Base-by-base conservation (phyloP, 202 grass and related monocot species). In the Schoenoplectus triqueter region DNA sequence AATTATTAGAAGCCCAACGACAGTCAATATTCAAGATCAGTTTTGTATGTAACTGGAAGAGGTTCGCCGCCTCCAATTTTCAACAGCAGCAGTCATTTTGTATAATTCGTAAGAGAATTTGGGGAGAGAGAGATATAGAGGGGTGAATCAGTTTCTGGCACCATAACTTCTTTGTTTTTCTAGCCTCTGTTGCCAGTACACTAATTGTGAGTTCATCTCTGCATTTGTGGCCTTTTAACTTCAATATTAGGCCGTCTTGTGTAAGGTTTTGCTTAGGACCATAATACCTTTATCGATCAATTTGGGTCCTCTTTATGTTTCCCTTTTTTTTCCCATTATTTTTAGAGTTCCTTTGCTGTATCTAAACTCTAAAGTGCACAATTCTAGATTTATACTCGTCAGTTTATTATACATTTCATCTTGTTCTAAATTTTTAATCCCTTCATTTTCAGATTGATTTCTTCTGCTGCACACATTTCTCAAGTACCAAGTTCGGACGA, bases 401-500 rank as follows among this genome's bases (percentile, higher is more conserved):
- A n/a, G 13, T 31, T 31, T 31, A 31, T 31, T 31, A 31, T 31
- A 75, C 49, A 41, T 31, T 31, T 31, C 31, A 31, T 41, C 52
- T 41, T 76, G 55, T 55, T 75, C 49, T 56, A 55, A 15, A 72
- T 22, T 74, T 31, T 14, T 59, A 4, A 59, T 74, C 46, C 54
- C 22, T 78, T 17, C 6, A 17, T 78, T 59, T 78, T n/a, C 31
- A 78, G 74, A 60, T 78, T 60, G 74, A 52, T 15, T 59, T 78
- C 13, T 59, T 17, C 6, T 59, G 52, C 15, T 41, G 31, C 22
- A 39, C 13, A 6, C 11, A 60, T 60, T 42, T 78, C 55, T 59
- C 22, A 78, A 78, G 14, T 10, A 60, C 21, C 54, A 17, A 18
- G 31, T 31, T 57, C 21, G 6, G 2, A 17, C 17, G 55, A 78